phyloP scores from a whole-genome alignment of 2,329 filamentous ascomycete species.

The Apiospora marii region DNA sequence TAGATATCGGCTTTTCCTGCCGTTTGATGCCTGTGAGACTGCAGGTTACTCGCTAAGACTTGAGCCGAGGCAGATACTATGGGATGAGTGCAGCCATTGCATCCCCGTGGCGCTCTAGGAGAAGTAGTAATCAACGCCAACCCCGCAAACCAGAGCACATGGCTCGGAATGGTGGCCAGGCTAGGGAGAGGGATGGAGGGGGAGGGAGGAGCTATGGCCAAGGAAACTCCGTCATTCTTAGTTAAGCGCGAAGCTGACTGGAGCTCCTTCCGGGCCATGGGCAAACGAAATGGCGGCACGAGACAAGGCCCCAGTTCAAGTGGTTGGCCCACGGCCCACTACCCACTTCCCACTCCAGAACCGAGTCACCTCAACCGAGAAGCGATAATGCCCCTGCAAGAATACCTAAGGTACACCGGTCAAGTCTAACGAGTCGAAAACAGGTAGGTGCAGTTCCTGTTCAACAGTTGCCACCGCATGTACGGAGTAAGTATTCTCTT shows the following conservation, averaged over 20 bases:
- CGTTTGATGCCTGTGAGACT: not conserved
- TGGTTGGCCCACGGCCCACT: not conserved
- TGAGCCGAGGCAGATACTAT: not conserved
- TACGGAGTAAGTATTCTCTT: no score
- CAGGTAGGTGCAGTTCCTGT: no score
- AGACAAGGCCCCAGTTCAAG: not conserved
- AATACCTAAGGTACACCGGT: no score
- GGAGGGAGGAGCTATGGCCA: conserved; percentile 6
- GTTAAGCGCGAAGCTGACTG: conserved; percentile 8
- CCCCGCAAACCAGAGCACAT: conserved; percentile 18
- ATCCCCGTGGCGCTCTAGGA: not conserved
- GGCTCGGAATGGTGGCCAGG: not conserved
- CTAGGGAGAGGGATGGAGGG: not conserved
- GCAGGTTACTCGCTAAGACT: not conserved
- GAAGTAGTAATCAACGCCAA: not conserved
- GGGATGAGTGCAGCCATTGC: not conserved
- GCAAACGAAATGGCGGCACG: not conserved
- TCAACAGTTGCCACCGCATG: no score
- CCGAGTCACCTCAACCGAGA: no score
- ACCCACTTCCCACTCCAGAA: no score
- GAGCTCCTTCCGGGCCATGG: not conserved
- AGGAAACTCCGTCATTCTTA: not conserved
- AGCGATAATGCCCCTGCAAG: no score
- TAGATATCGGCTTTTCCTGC: not conserved
- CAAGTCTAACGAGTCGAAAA: no score